Base-by-base conservation (phyloP, 257 asterid species). In the Buddleja alternifolia region DNA sequence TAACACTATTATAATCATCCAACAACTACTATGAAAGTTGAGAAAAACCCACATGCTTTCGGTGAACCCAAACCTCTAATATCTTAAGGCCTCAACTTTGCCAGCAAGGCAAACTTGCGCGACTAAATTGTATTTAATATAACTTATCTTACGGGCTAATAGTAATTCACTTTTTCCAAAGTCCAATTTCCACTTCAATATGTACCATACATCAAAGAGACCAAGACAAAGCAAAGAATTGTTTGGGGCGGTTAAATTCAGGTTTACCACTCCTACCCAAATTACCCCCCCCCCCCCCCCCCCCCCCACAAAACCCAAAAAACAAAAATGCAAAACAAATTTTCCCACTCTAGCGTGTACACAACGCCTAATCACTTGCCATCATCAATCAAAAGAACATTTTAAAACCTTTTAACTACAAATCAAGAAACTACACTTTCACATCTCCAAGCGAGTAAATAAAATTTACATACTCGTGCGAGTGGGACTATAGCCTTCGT, bases 401-500 rank as follows among this genome's bases (percentile, higher is more conserved):
- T 42, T 69, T 15, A 63, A 51, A 39, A 51, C 24, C 16, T 8
- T n/a, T 39, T 11, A 48, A 48, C 19, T 11, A 7, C 10, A 65
- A 53, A 21, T 47, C 14, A 60, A 51, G 14, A 44, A 52, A 46
- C 66, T 70, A 48, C 19, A 8, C 14, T 32, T 16, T 29, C 19
- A n/a, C 32, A 57, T 39, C 62, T 11, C 40, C 60, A 46, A 29
- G 82, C 77, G 67, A 63, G 78, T 36, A 50, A 15, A 24, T 32
- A 42, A 57, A 16, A 36, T 20, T n/a, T 8, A 40, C 25, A 21
- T 64, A 64, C 72, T 81, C 72, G 66, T n/a, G 77, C 69, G 6
- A 72, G 67, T 61, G 40, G 63, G 74, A 25, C 1, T 5, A 29
- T 67, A 45, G 16, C 58, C 78, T 64, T 69, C 73, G 76, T 60